phyloP scores from a whole-genome alignment of 345 rosid species.

The Capsella bursapastoris region DNA sequence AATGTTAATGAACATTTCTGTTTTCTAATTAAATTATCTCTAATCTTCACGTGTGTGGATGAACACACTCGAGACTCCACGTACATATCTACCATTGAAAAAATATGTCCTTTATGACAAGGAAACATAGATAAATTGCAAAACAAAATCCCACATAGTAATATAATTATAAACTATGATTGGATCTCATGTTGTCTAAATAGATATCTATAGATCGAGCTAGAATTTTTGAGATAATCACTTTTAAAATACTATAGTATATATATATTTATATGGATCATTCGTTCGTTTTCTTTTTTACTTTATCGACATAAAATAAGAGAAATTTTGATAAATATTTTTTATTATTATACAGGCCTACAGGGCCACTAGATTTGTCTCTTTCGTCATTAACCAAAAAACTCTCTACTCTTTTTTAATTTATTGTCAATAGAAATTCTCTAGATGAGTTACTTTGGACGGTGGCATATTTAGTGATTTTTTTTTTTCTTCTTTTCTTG shows the following conservation, averaged over 20 bases:
- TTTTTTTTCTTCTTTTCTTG: not conserved
- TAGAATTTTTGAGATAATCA: too few species aligned
- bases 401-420: not conserved
- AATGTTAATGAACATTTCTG: not conserved
- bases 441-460: not conserved
- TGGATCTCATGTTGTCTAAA: too few species aligned
- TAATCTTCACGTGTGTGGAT: not conserved
- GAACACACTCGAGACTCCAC: slow-evolving; percentile 21
- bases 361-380: not conserved
- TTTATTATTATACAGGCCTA: not conserved
- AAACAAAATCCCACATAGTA: too few species aligned
- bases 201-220: too few species aligned
- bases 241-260: too few species aligned
- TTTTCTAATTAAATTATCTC: not conserved
- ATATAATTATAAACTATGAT: too few species aligned
- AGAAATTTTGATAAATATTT: not conserved
- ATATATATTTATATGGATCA: not conserved
- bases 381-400: not conserved
- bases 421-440: too few species aligned
- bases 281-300: not conserved
- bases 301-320: not conserved
- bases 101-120: not conserved
- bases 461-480: not conserved
- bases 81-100: not conserved
- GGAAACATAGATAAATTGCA: not conserved